Conservation (phyloP, 2,329 filamentous ascomycete genomes). For the Phoma herbarum region DNA sequence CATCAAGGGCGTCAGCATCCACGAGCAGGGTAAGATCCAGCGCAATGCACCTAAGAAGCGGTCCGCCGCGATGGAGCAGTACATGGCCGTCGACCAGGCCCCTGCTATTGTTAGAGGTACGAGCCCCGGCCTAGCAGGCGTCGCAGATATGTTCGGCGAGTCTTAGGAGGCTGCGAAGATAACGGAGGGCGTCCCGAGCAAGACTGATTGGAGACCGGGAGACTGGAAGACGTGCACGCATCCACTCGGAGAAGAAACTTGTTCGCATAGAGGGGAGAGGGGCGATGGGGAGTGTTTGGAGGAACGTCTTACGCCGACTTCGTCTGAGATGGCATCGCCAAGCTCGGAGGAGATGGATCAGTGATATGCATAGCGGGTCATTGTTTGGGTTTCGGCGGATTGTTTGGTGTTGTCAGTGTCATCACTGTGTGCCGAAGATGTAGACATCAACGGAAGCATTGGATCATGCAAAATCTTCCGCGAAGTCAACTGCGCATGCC, state of each 20-base stretch:
- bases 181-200: not conserved
- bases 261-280: not conserved
- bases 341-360: not conserved
- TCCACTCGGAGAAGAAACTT: not conserved
- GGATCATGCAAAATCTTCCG: too few relatives aligned
- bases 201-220: not conserved
- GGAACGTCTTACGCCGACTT: not conserved
- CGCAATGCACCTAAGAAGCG: slow-evolving; percentile 46
- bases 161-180: slow-evolving; percentile 5
- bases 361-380: slow-evolving; percentile 17
- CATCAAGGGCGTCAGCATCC: slow-evolving; percentile 88
- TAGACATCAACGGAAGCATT: slow-evolving; percentile 2
- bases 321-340: not conserved
- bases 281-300: not conserved
- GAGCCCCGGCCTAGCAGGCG: slow-evolving; percentile 53
- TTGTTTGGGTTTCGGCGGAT: not conserved
- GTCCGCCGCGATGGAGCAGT: slow-evolving; percentile 50
- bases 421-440: not conserved
- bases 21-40: slow-evolving; percentile 86
- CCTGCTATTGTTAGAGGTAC: slow-evolving; percentile 50
- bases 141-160: slow-evolving; percentile 56
- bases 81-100: slow-evolving; percentile 54
- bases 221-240: not conserved
- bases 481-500: too few relatives aligned
- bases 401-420: not conserved